Percentiles rank a stretch among this genome's conserved stretches.
Conservation (phyloP, 2,329 filamentous ascomycete species). For the Verticillium alfalfae region DNA sequence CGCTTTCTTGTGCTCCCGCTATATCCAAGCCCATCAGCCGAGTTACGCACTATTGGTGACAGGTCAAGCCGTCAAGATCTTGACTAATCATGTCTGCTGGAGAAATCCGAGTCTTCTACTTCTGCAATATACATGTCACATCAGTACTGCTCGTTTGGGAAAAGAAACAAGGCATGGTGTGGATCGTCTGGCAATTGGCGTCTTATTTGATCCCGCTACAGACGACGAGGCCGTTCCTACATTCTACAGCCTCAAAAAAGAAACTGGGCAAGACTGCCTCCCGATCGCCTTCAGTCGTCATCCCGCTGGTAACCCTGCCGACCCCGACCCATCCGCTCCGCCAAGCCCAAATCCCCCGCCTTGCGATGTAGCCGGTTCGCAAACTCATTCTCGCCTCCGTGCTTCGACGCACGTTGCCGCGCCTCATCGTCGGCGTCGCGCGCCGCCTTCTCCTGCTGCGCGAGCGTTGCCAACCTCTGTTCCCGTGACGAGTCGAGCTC, state of each 20-base stretch:
- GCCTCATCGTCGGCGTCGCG: conserved; percentile 62
- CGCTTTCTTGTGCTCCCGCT: neutral
- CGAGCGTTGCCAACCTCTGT: conserved; percentile 60
- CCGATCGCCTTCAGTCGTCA: conserved; percentile 27
- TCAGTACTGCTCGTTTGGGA: too few species aligned
- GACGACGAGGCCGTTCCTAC: neutral
- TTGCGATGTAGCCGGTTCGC: conserved; percentile 58
- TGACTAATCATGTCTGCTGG: neutral
- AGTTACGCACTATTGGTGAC: neutral
- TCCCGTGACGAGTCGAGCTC: conserved; percentile 67
- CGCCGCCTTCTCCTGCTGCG: conserved; percentile 57
- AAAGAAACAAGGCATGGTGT: too few species aligned
- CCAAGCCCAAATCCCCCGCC: conserved; percentile 44
- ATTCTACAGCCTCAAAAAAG: neutral
- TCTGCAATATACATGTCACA: too few species aligned
- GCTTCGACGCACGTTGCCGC: conserved; percentile 52
- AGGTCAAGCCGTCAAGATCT: neutral
- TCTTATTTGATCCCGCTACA: neutral
- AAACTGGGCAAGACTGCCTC: neutral
- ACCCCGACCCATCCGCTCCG: conserved; percentile 44
- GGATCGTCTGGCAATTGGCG: too few species aligned
- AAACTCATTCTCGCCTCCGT: conserved; percentile 60
- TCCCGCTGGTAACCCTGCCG: conserved; percentile 39
- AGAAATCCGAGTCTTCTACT: too few species aligned
- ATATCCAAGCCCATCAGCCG: neutral